phyloP scores from a whole-genome alignment of 192 early-diverging fungal species.

The Umbelopsis vinacea region DNA sequence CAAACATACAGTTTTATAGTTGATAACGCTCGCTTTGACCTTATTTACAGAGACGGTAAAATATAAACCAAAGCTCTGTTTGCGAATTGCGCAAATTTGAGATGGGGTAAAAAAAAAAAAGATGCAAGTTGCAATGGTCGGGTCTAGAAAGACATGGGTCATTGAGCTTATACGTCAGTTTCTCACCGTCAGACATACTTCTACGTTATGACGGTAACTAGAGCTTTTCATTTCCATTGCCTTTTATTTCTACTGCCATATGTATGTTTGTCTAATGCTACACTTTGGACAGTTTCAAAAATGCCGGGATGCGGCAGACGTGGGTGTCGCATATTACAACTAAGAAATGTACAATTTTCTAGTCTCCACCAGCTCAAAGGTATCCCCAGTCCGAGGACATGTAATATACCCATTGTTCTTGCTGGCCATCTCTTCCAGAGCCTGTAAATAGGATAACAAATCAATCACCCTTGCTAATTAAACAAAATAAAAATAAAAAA shows the following conservation, averaged over 20 bases:
- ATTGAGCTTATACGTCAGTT: too few relatives aligned
- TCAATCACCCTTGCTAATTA: not conserved
- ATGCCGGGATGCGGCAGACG: not conserved
- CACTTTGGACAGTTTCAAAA: not conserved
- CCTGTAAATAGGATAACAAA: conserved; percentile 42
- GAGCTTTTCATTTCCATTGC: not conserved
- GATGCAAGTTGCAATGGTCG: too few relatives aligned
- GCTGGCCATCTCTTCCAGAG: conserved; percentile 71
- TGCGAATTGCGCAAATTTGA: not conserved
- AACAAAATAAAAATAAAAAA: not conserved
- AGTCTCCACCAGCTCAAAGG: conserved; percentile 58
- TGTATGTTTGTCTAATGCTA: not conserved
- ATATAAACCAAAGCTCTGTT: not conserved
- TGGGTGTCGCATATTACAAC: not conserved
- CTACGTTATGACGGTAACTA: too few relatives aligned
- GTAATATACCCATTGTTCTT: conserved; percentile 68
- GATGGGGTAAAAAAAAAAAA: not conserved
- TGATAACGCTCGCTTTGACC: not conserved
- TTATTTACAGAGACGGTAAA: too few relatives aligned
- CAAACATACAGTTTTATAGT: not conserved
- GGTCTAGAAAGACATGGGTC: too few relatives aligned
- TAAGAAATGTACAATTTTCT: conserved; percentile 83
- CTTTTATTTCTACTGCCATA: not conserved
- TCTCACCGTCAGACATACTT: too few relatives aligned
- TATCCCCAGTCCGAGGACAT: conserved; percentile 71